Base-by-base conservation (phyloP, 129 eudicot genomes). In the Rutidosis leptorrhynchoides region DNA sequence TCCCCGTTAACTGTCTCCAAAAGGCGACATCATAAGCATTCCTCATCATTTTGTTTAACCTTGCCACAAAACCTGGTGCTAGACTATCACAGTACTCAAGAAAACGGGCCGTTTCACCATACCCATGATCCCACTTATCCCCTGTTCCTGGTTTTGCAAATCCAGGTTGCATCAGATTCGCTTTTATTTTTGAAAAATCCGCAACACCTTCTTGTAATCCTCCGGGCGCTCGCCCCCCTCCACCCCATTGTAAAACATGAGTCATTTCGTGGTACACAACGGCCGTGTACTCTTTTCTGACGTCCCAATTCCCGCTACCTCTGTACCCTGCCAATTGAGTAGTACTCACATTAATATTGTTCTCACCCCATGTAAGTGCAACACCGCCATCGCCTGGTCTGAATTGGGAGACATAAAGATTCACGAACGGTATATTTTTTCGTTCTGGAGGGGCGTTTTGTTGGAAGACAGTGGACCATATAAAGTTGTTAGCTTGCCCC, bases 211-310 rank as follows among this genome's bases (percentile, higher is more conserved):
- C 78, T 12, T 15, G 4, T 35, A 73, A 40, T 9, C 49, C 58
- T 1, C 1, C 3, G 1, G 78, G 78, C 22, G 71, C 22, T 9
- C 8, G 20, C 51, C 62, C 72, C 46, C 71, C 77, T 10, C 83
- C 83, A 35, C 32, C 33, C 87, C 83, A 82, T 35, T 68, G 73
- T 11, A 68, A 55, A 37, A 68, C 55, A 7, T 68, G 72, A 20
- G 72, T 68, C 63, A 22, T 78, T 37, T 82, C 87, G 57, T 82
- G 87, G 67, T 71, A 49, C 46, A 82, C 2, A 3, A 65, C 70
- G 48, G 64, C 30, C 33, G 58, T 63, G 33, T 53, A 73, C 20
- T 53, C 64, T 49, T 51, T 22, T 65, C 40, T 73, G 65, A 63
- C 6, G 58, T 54, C 43, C 57, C 62, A 49, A 5, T 49, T 17